Percentiles rank a stretch among this genome's conserved stretches.
These are phyloP conservation scores for Sordaria brevicollis DNA, from an alignment of 495 filamentous ascomycete species.

Conservation along the genomic window DNA sequence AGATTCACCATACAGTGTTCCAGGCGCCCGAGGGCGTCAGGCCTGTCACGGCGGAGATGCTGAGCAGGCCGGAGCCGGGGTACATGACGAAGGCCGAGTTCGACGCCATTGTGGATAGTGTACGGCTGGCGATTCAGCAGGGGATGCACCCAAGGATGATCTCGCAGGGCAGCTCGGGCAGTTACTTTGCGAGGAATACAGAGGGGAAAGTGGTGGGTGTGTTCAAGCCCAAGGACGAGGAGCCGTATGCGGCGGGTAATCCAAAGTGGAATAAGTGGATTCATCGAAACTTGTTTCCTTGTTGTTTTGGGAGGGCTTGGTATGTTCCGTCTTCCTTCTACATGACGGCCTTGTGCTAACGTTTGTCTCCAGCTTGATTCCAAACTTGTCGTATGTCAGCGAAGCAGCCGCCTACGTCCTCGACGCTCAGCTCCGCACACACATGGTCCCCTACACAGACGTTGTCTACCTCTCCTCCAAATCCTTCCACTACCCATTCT, in stretches of 20 bases:
- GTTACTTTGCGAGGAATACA: constrained; percentile 89
- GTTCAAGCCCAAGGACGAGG: constrained; percentile 98
- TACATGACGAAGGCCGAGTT: constrained; percentile 71
- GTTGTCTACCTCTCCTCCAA: constrained; percentile 91
- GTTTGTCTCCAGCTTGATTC: constrained; percentile 57
- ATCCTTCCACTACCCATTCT: constrained; percentile 96
- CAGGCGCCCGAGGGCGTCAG: constrained; percentile 77
- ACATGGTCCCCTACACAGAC: constrained; percentile 92
- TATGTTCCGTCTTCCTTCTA: constrained; percentile 16
- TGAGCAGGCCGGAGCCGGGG: constrained; percentile 43
- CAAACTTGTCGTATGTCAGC: constrained; percentile 97
- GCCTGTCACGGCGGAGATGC: constrained; percentile 63
- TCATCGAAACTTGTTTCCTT: constrained; percentile 89
- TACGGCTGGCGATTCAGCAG: constrained; percentile 78
- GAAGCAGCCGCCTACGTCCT: constrained; percentile 95
- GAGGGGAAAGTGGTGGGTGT: constrained; percentile 93
- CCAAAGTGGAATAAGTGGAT: constrained; percentile 97
- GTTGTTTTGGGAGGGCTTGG: constrained; percentile 92
- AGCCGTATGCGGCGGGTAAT: constrained; percentile 87
- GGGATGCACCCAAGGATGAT: constrained; percentile 93
- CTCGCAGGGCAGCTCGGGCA: constrained; percentile 90
- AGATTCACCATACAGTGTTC: constrained; percentile 97
- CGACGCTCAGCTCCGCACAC: constrained; percentile 78
- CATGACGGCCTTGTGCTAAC: constrained; percentile 4
- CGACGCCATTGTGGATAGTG: constrained; percentile 82